phyloP scores from a whole-genome alignment of 1,284 basidiomycete genomes.

The Boletus mariae region DNA sequence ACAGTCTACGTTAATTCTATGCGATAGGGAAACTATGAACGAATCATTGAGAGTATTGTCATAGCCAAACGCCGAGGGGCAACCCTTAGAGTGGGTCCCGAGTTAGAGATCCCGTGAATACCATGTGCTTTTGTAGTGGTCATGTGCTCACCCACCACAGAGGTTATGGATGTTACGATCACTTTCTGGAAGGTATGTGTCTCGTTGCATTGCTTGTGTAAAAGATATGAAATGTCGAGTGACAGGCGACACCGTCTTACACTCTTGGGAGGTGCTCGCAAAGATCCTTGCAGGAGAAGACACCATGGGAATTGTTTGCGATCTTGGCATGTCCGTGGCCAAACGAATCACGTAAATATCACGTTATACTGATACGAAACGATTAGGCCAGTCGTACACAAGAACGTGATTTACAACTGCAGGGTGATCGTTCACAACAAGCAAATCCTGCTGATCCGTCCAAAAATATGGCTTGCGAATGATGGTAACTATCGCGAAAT shows the following conservation, averaged over 20 bases:
- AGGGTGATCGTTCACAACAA: conserved; percentile 84
- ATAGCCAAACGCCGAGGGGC: conserved; percentile 90
- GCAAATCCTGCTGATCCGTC: conserved; percentile 89
- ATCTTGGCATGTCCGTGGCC: conserved; percentile 83
- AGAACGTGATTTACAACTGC: conserved; percentile 97
- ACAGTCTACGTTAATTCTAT: neutral
- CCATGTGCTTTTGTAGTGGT: neutral
- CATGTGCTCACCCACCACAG: conserved; percentile 38
- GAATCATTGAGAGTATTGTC: conserved; percentile 86
- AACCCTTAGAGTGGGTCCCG: conserved; percentile 92
- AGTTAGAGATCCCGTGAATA: conserved; percentile 92
- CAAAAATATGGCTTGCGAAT: conserved; percentile 99
- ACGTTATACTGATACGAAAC: conserved; percentile 1
- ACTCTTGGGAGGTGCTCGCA: conserved; percentile 93
- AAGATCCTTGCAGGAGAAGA: conserved; percentile 81
- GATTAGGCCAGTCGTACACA: conserved; percentile 88
- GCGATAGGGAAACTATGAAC: conserved; percentile 84
- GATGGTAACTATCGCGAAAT: conserved; percentile 98
- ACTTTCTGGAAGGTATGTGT: conserved; percentile 77
- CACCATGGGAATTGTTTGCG: conserved; percentile 79
- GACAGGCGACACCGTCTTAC: conserved; percentile 87
- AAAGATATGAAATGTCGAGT: neutral
- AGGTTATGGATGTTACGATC: conserved; percentile 93
- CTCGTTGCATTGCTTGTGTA: neutral
- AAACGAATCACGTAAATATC: neutral